These are phyloP conservation scores for Candida namnaoensis DNA, from an alignment of 805 yeast species.

Conservation along the genomic window DNA sequence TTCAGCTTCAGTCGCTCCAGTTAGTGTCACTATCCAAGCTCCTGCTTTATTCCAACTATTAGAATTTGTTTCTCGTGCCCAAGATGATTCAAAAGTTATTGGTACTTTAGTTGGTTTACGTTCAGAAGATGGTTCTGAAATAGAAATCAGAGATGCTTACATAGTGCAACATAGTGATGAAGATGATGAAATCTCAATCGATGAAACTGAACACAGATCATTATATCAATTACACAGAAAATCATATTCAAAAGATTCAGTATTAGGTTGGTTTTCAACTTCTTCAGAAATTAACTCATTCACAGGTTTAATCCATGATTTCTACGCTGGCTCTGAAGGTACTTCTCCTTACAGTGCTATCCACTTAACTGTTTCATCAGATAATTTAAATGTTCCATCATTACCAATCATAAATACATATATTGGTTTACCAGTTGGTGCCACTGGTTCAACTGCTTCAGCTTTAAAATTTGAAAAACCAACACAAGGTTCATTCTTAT, in stretches of 20 bases:
- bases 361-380: slow-evolving; percentile 61
- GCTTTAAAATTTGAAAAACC: slow-evolving; percentile 29
- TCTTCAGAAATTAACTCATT: slow-evolving; percentile 53
- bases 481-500: slow-evolving; percentile 36
- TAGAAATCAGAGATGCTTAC: slow-evolving; percentile 68
- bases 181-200: slow-evolving; percentile 70
- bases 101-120: slow-evolving; percentile 79
- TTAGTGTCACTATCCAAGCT: slow-evolving; percentile 50
- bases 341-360: slow-evolving; percentile 72
- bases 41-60: slow-evolving; percentile 70
- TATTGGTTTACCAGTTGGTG: slow-evolving; percentile 70
- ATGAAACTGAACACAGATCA: slow-evolving; percentile 65
- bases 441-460: slow-evolving; percentile 27
- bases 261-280: slow-evolving; percentile 82
- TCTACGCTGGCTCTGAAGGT: slow-evolving; percentile 66
- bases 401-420: slow-evolving; percentile 59
- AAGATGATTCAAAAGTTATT: slow-evolving; percentile 53
- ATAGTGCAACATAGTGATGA: slow-evolving; percentile 74
- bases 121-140: slow-evolving; percentile 73
- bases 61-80: slow-evolving; percentile 58
- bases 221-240: slow-evolving; percentile 65
- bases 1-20: slow-evolving; percentile 28
- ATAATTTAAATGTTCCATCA: slow-evolving; percentile 33
- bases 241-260: slow-evolving; percentile 69
- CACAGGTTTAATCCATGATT: slow-evolving; percentile 74